phyloP scores from a whole-genome alignment of 768 basidiomycete species.

The Suillus ampliporus region DNA sequence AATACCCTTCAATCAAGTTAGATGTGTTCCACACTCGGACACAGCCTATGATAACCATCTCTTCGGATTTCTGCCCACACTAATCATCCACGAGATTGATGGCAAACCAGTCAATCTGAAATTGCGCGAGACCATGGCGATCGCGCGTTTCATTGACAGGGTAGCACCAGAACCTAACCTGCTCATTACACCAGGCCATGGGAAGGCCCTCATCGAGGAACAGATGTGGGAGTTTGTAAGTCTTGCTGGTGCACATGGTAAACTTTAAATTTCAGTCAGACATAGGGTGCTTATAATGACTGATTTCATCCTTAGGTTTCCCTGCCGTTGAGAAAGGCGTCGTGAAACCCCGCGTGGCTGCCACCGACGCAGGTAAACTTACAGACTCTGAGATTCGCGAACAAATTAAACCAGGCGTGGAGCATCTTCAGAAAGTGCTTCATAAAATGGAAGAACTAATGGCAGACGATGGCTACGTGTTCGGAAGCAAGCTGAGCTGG shows the following conservation, averaged over 20 bases:
- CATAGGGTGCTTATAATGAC: neutral
- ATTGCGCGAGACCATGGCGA: slow-evolving; percentile 35
- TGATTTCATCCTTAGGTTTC: slow-evolving; percentile 28
- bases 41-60: slow-evolving; percentile 34
- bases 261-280: neutral
- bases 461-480: slow-evolving; percentile 34
- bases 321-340: slow-evolving; percentile 35
- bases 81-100: slow-evolving; percentile 33
- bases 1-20: slow-evolving; percentile 32
- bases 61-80: slow-evolving; percentile 39
- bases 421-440: slow-evolving; percentile 23
- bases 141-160: slow-evolving; percentile 36
- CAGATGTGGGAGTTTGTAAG: slow-evolving; percentile 42
- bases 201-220: slow-evolving; percentile 27
- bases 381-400: slow-evolving; percentile 29
- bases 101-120: slow-evolving; percentile 29
- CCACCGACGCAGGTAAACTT: slow-evolving; percentile 26
- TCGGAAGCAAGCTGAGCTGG: slow-evolving; percentile 34
- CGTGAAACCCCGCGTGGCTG: slow-evolving; percentile 38
- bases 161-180: slow-evolving; percentile 34
- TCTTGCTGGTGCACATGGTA: slow-evolving; percentile 31
- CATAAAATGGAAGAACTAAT: slow-evolving; percentile 24
- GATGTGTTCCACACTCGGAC: slow-evolving; percentile 34
- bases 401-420: slow-evolving; percentile 25
- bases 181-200: slow-evolving; percentile 25